phyloP scores from a whole-genome alignment of 179 eudicot species.

The Heliamphora ciliata region DNA sequence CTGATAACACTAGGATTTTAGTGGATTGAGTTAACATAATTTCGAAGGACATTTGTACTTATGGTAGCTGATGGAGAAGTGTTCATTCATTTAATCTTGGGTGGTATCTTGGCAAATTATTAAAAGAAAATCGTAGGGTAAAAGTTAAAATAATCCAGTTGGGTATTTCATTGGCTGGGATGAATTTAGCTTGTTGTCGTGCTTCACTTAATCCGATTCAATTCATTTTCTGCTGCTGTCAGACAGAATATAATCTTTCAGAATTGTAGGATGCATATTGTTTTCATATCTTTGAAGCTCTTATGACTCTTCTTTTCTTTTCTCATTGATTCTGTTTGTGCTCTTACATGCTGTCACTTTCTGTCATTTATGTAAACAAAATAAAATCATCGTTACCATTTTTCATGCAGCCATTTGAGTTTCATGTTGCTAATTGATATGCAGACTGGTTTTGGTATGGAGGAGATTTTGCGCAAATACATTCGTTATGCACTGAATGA shows the following conservation, averaged over 20 bases:
- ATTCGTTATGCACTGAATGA: conserved; percentile 78
- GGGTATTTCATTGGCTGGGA: neutral
- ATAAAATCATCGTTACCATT: neutral
- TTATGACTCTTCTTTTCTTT: neutral
- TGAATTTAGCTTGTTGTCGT: neutral
- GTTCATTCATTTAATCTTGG: no score
- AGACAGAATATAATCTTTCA: neutral
- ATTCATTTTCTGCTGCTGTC: neutral
- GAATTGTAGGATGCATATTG: neutral
- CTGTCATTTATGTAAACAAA: neutral
- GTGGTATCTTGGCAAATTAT: neutral
- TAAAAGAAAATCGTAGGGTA: neutral
- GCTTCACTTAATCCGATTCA: neutral
- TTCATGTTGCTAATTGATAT: conserved; percentile 17
- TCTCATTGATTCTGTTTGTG: neutral
- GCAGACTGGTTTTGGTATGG: conserved; percentile 77
- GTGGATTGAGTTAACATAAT: neutral
- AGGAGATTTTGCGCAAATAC: conserved; percentile 77
- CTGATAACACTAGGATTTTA: neutral
- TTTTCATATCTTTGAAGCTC: neutral
- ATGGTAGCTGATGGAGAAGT: no score
- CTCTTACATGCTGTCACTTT: neutral
- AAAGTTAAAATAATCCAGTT: neutral
- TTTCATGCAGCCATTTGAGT: neutral
- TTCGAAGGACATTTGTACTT: neutral